Percentiles rank a stretch among this genome's conserved stretches.
Conservation (phyloP, 352 stramenopile genomes). For the Pythium dissotocum region DNA sequence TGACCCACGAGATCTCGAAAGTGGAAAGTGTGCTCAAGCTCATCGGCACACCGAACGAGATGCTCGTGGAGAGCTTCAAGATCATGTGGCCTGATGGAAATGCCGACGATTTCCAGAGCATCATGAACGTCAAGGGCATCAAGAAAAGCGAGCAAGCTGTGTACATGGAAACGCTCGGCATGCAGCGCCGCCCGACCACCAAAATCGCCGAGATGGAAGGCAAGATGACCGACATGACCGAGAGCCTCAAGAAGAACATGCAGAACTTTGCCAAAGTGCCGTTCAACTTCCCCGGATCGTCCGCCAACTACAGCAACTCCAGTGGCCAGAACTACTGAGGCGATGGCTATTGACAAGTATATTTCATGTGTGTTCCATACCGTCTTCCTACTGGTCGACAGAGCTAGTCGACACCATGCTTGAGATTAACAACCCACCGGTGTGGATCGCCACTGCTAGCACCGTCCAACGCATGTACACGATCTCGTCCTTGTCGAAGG, state of each 20-base stretch:
- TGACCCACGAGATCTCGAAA: constrained; percentile 94
- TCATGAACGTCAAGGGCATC: constrained; percentile 95
- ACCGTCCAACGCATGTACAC: background rate
- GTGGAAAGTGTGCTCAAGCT: constrained; percentile 98
- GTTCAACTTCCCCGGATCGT: constrained; percentile 54
- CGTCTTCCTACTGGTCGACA: background rate
- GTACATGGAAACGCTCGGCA: constrained; percentile 65
- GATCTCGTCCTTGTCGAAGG: background rate
- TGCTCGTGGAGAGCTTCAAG: constrained; percentile 97
- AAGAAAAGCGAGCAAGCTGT: constrained; percentile 72
- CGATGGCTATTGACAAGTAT: no score
- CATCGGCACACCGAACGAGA: constrained; percentile 94
- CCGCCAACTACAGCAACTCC: background rate
- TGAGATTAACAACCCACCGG: background rate
- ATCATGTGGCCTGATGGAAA: constrained; percentile 95
- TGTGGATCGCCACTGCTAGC: background rate
- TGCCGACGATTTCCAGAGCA: constrained; percentile 92
- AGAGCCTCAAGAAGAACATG: constrained; percentile 86
- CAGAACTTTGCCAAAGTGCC: constrained; percentile 68
- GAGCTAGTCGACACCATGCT: background rate
- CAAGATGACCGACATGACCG: constrained; percentile 88
- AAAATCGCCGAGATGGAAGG: constrained; percentile 84
- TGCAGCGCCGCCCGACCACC: constrained; percentile 60
- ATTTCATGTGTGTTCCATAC: no score
- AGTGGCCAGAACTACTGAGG: constrained; percentile 21